phyloP scores from a whole-genome alignment of 2,329 filamentous ascomycete species.

The Macroventuria anomochaeta region DNA sequence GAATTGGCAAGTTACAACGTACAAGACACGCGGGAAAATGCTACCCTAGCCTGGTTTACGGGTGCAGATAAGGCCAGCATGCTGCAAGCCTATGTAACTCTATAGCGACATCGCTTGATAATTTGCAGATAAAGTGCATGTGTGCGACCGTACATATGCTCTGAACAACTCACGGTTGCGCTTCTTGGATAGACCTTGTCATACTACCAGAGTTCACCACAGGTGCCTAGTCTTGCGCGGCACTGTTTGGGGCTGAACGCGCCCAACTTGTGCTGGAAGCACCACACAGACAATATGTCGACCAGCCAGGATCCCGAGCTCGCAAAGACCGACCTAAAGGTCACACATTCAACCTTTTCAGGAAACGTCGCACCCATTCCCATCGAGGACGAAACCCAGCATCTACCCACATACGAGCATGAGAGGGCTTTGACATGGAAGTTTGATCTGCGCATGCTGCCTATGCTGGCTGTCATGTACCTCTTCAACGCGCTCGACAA shows the following conservation, averaged over 20 bases:
- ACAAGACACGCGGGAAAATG: slow-evolving; percentile 18
- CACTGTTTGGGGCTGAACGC: background rate
- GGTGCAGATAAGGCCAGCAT: slow-evolving; percentile 17
- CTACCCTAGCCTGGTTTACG: slow-evolving; percentile 19
- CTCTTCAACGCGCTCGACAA: slow-evolving; percentile 57
- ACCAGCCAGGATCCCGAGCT: slow-evolving; percentile 36
- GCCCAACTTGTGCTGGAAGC: background rate
- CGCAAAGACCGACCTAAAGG: slow-evolving; percentile 37
- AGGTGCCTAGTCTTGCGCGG: background rate
- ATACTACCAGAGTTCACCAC: background rate
- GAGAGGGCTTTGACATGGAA: slow-evolving; percentile 58
- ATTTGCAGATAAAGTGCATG: slow-evolving; percentile 2
- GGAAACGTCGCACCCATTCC: slow-evolving; percentile 33
- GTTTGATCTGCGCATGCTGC: slow-evolving; percentile 62
- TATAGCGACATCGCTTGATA: slow-evolving; percentile 20
- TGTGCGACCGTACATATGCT: slow-evolving; percentile 20
- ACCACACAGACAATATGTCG: slow-evolving; percentile 30
- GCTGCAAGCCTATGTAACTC: slow-evolving; percentile 26
- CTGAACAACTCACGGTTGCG: background rate
- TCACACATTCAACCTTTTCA: slow-evolving; percentile 37
- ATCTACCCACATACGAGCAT: slow-evolving; percentile 46
- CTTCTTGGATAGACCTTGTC: background rate
- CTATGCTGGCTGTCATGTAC: slow-evolving; percentile 66
- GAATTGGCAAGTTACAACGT: slow-evolving; percentile 2
- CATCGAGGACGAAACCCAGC: slow-evolving; percentile 39